phyloP scores from a whole-genome alignment of 441 rosid genomes.

The Croton setiger region DNA sequence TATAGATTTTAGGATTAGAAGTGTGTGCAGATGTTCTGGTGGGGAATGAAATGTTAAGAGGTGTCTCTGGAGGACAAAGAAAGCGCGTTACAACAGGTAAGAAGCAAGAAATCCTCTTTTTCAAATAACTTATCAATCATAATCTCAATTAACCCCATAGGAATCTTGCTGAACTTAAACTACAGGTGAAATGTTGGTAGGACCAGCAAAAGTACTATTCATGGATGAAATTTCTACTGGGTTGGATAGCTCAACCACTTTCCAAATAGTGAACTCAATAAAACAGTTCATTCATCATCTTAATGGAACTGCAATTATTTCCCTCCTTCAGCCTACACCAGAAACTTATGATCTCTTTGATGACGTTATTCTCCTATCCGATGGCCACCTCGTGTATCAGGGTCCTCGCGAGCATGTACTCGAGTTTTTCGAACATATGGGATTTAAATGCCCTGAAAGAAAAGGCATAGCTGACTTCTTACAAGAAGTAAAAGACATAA shows the following conservation, averaged over 20 bases:
- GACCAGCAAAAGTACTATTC: slow-evolving; percentile 60
- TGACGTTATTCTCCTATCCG: slow-evolving; percentile 68
- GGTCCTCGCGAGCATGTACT: slow-evolving; percentile 73
- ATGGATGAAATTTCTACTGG: slow-evolving; percentile 93
- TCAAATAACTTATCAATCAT: too few species aligned
- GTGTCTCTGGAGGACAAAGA: slow-evolving; percentile 86
- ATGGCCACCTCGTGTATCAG: slow-evolving; percentile 64
- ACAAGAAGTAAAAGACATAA: slow-evolving; percentile 58
- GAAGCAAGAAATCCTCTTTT: neutral
- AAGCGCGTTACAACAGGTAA: slow-evolving; percentile 89
- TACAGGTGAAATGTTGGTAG: slow-evolving; percentile 80
- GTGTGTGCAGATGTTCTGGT: slow-evolving; percentile 77
- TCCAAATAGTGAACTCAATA: slow-evolving; percentile 61
- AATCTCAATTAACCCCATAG: neutral
- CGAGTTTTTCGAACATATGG: slow-evolving; percentile 58
- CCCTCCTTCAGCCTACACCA: slow-evolving; percentile 88
- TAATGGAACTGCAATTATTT: slow-evolving; percentile 63
- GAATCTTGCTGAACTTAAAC: neutral
- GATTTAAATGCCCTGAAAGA: slow-evolving; percentile 78
- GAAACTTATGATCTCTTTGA: slow-evolving; percentile 81
- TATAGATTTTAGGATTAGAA: slow-evolving; percentile 74
- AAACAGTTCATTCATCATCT: slow-evolving; percentile 56
- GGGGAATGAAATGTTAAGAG: slow-evolving; percentile 83
- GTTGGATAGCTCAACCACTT: slow-evolving; percentile 76
- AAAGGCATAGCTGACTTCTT: slow-evolving; percentile 84